A percentile compares a stretch with the other conserved stretches of the same genome.
Conservation (phyloP, 176 grass and related monocot species). For the Panicum miliaceum region DNA sequence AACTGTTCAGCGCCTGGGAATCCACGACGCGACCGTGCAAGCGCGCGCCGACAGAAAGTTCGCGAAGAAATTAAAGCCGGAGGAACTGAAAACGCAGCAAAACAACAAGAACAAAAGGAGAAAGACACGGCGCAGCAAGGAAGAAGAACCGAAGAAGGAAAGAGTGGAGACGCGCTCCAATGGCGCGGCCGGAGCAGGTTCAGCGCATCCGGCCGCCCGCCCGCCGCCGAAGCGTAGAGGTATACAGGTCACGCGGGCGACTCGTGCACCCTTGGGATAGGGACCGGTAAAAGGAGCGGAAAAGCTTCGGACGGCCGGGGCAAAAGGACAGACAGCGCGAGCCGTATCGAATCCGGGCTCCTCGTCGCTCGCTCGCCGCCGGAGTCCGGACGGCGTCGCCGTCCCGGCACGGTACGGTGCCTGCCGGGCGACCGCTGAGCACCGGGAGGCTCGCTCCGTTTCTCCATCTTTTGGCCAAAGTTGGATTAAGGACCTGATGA, state of each 20-base stretch:
- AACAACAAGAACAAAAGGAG: neutral
- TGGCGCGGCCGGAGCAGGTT: neutral
- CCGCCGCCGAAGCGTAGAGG: neutral
- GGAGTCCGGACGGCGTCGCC: neutral
- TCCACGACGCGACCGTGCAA: neutral
- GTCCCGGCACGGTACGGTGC: neutral
- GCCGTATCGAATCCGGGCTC: constrained; percentile 23
- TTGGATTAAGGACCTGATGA: neutral
- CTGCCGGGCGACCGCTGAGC: too few species aligned
- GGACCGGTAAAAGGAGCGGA: neutral
- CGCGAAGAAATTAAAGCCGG: neutral
- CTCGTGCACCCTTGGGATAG: neutral
- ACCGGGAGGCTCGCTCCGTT: neutral
- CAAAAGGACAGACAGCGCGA: neutral
- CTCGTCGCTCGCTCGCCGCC: neutral
- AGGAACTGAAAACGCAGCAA: neutral
- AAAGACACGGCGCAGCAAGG: neutral
- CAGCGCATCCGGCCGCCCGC: neutral
- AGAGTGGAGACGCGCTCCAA: neutral
- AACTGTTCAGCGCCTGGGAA: neutral
- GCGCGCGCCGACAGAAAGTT: neutral
- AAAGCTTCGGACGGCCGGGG: neutral
- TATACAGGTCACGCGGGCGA: constrained; percentile 25
- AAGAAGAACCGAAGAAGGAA: too few species aligned
- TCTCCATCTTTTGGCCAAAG: neutral